These are phyloP conservation scores for Colletotrichum incanum DNA, from an alignment of 2,329 filamentous ascomycete species.

Conservation along the genomic window DNA sequence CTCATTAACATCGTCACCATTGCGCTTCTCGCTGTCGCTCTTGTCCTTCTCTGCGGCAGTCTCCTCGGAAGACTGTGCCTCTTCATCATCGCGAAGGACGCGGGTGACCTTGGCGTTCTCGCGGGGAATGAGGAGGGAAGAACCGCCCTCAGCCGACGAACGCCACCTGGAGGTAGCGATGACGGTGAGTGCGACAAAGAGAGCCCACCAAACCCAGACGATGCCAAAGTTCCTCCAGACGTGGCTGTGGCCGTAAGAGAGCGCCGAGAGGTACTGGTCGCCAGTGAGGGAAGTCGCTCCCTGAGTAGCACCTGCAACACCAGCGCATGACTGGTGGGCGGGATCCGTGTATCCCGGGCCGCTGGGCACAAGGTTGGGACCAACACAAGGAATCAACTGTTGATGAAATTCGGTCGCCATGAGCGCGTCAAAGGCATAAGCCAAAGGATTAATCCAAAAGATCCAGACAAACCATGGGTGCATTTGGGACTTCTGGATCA, in stretches of 20 bases:
- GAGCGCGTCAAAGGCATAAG: constrained; percentile 79
- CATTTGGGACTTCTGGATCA: constrained; percentile 75
- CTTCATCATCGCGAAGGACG: constrained; percentile 61
- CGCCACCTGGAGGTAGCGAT: constrained; percentile 72
- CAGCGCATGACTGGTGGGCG: constrained; percentile 68
- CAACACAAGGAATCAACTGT: constrained; percentile 67
- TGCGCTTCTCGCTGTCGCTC: constrained; percentile 37
- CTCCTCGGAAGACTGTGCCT: constrained; percentile 54
- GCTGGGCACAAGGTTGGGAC: constrained; percentile 65
- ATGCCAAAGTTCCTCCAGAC: constrained; percentile 76
- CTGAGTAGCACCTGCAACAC: constrained; percentile 68
- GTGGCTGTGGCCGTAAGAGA: constrained; percentile 68
- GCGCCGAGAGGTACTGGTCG: constrained; percentile 70
- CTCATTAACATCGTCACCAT: constrained; percentile 48
- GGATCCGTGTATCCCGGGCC: constrained; percentile 63
- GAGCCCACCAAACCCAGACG: constrained; percentile 74
- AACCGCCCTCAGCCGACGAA: constrained; percentile 65
- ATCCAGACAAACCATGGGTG: constrained; percentile 76
- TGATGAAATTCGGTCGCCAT: constrained; percentile 80
- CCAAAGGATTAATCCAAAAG: constrained; percentile 76
- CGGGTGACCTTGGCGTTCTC: constrained; percentile 64
- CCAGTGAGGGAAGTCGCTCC: constrained; percentile 68
- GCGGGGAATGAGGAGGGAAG: constrained; percentile 73
- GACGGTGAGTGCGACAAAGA: constrained; percentile 73
- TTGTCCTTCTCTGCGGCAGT: constrained; percentile 54